phyloP scores from a whole-genome alignment of 345 rosid genomes.

The Physaria fendleri region DNA sequence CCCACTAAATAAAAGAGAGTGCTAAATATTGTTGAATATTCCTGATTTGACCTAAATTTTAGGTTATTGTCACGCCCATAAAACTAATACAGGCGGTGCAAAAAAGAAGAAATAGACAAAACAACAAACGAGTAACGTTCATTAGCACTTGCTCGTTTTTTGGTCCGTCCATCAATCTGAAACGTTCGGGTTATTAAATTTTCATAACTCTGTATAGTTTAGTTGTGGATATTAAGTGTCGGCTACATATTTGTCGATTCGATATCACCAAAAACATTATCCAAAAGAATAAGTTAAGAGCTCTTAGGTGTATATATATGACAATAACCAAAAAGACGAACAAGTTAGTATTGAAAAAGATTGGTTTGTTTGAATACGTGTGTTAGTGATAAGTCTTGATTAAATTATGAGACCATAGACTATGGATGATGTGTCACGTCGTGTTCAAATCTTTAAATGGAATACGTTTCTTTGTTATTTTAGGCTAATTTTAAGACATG shows the following conservation, averaged over 20 bases:
- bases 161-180: background rate
- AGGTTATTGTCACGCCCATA: slow-evolving; percentile 1
- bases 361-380: background rate
- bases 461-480: slow-evolving; percentile 3
- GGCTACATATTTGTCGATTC: slow-evolving; percentile 6
- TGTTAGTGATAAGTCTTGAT: slow-evolving; percentile 3
- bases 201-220: background rate
- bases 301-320: background rate
- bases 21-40: slow-evolving; percentile 14
- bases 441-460: background rate
- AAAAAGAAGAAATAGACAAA: background rate
- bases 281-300: background rate
- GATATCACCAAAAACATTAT: background rate
- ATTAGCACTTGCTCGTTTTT: background rate
- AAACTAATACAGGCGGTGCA: background rate
- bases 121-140: background rate
- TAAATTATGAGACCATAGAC: background rate
- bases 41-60: slow-evolving; percentile 1
- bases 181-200: background rate
- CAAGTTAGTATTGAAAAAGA: slow-evolving; percentile 9
- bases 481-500: background rate
- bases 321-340: slow-evolving; percentile 6
- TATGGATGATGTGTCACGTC: background rate
- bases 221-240: background rate
- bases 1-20: slow-evolving; percentile 7